Evolutionary conservation across 1,139 yeast genomes (phyloP).

Genomic region (Yamadazyma triangularis): DNA sequence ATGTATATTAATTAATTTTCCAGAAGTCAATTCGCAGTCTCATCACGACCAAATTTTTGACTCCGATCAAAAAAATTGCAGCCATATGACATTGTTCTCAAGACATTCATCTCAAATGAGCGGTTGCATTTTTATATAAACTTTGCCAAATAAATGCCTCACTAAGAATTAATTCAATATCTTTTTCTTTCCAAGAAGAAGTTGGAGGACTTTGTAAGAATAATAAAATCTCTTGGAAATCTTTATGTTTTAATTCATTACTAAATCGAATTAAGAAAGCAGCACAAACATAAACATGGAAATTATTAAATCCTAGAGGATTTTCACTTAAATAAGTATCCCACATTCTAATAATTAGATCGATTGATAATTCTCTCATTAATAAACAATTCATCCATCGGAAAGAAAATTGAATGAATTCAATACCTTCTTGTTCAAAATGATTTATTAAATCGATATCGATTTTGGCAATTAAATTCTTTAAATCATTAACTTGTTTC

Average conservation of each 20-base stretch:
- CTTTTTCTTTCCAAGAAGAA: conserved; percentile 77
- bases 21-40: neutral
- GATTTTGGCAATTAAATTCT: conserved; percentile 73
- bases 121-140: conserved; percentile 81
- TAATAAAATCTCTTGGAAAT: conserved; percentile 89
- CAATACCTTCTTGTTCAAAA: conserved; percentile 74
- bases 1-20: neutral
- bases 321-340: conserved; percentile 92
- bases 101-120: conserved; percentile 59
- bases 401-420: conserved; percentile 91
- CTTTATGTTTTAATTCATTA: conserved; percentile 73
- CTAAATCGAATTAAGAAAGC: conserved; percentile 91
- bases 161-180: conserved; percentile 84
- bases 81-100: neutral
- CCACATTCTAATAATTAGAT: conserved; percentile 91
- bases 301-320: conserved; percentile 82
- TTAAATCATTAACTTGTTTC: conserved; percentile 79
- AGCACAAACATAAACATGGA: conserved; percentile 98
- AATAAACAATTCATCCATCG: conserved; percentile 98
- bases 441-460: conserved; percentile 72
- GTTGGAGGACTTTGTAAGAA: conserved; percentile 91
- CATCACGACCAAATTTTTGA: neutral
- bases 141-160: conserved; percentile 98
- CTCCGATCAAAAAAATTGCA: too few relatives aligned
- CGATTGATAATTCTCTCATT: conserved; percentile 86